Percentiles rank a stretch among this genome's conserved stretches.
phyloP scores from a whole-genome alignment of 148 eudicot genomes.

The Fagopyrum tataricum region DNA sequence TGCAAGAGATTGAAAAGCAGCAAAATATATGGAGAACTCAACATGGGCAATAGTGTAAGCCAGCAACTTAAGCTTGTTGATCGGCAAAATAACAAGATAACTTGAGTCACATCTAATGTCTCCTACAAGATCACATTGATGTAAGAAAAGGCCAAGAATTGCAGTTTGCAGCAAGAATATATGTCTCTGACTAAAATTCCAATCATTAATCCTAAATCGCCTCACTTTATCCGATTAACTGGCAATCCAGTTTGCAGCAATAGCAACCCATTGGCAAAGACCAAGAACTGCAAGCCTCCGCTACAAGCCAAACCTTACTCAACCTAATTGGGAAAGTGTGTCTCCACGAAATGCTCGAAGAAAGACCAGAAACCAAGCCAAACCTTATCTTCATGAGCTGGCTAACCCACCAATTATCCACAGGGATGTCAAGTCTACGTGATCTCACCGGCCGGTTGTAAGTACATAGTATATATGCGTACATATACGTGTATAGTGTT shows the following conservation, averaged over 20 bases:
- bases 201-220: too few species aligned
- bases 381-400: constrained; percentile 90
- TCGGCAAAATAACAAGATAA: constrained; percentile 64
- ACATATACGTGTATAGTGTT: not conserved
- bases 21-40: constrained; percentile 54
- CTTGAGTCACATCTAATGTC: constrained; percentile 59
- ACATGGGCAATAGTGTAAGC: constrained; percentile 60
- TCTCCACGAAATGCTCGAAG: constrained; percentile 41
- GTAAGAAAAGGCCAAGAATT: constrained; percentile 31
- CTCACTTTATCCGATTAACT: constrained; percentile 48
- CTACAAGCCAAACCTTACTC: constrained; percentile 55
- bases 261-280: constrained; percentile 28
- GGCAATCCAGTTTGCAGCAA: constrained; percentile 80
- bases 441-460: not conserved
- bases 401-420: constrained; percentile 95
- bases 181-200: not conserved
- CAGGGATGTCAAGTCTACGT: constrained; percentile 87
- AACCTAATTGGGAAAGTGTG: constrained; percentile 69
- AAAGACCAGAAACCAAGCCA: constrained; percentile 52
- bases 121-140: constrained; percentile 54
- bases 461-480: not conserved
- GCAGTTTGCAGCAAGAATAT: too few species aligned
- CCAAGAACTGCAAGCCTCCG: constrained; percentile 51
- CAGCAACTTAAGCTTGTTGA: constrained; percentile 73
- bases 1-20: constrained; percentile 77